Conservation (phyloP, 1,284 basidiomycete genomes). For the Moesziomyces parantarcticus region DNA sequence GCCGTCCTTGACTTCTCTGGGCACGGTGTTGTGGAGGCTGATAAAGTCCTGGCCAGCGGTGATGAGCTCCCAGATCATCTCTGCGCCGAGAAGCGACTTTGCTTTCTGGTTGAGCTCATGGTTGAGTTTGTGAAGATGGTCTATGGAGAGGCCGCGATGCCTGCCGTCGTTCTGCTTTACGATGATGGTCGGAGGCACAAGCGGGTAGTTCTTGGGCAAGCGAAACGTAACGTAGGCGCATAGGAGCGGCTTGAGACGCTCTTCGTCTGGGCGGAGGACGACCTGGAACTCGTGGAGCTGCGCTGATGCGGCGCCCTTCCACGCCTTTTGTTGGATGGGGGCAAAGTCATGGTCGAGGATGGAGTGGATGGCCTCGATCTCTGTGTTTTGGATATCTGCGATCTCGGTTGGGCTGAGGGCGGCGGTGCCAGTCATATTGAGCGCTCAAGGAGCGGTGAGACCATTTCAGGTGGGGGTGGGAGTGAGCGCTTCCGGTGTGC, state of each 20-base stretch:
- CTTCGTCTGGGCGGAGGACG: constrained; percentile 56
- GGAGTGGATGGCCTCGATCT: constrained; percentile 59
- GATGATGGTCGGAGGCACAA: constrained; percentile 48
- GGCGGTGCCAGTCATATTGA: constrained; percentile 19
- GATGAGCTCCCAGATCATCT: constrained; percentile 68
- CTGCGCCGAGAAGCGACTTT: constrained; percentile 59
- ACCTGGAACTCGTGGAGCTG: constrained; percentile 56
- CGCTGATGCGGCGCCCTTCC: constrained; percentile 42
- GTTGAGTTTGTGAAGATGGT: constrained; percentile 41
- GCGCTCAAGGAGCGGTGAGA: not conserved
- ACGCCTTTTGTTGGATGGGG: constrained; percentile 47
- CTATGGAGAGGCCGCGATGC: constrained; percentile 42
- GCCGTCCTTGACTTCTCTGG: constrained; percentile 36
- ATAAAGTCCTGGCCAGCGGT: constrained; percentile 60
- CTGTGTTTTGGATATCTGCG: constrained; percentile 55
- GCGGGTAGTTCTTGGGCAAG: constrained; percentile 62
- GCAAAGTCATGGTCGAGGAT: constrained; percentile 61
- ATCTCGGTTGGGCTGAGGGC: constrained; percentile 48
- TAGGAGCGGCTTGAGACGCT: constrained; percentile 51
- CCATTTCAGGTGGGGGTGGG: not conserved
- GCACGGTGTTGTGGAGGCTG: constrained; percentile 48
- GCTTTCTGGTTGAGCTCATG: constrained; percentile 50
- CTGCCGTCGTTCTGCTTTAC: constrained; percentile 45
- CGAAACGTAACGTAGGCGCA: constrained; percentile 50
- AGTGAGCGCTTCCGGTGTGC: not conserved